Conservation (phyloP, 1,284 basidiomycete species). For the Schizophyllum commune region DNA sequence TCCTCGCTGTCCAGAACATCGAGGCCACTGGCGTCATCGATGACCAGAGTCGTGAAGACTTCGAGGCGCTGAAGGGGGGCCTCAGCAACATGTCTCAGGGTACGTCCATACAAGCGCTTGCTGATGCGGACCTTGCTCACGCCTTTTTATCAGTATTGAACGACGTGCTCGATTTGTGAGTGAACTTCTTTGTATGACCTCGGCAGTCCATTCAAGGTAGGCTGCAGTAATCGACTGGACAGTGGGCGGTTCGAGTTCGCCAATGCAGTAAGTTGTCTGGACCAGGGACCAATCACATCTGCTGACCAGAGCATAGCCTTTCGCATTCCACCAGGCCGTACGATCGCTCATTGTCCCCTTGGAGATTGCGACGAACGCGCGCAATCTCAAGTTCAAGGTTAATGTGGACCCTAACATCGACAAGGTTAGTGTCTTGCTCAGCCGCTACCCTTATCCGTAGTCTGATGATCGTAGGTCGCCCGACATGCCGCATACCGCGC, state of each 20-base stretch:
- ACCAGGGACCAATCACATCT: no score
- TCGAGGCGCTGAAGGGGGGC: slow-evolving; percentile 78
- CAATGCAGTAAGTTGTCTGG: slow-evolving; percentile 33
- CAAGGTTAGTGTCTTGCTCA: no score
- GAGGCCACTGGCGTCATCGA: slow-evolving; percentile 61
- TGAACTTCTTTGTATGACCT: slow-evolving; percentile 4
- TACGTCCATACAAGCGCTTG: slow-evolving; percentile 13
- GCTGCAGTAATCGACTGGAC: slow-evolving; percentile 60
- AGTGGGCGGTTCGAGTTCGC: slow-evolving; percentile 72
- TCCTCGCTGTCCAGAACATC: slow-evolving; percentile 87
- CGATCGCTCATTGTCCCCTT: slow-evolving; percentile 74
- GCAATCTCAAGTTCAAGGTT: slow-evolving; percentile 60
- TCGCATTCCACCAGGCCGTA: slow-evolving; percentile 80
- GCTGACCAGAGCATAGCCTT: slow-evolving; percentile 39
- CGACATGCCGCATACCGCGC: slow-evolving; percentile 50
- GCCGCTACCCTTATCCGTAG: slow-evolving; percentile 18
- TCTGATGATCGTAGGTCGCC: slow-evolving; percentile 32
- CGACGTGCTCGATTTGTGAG: slow-evolving; percentile 80
- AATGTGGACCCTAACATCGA: slow-evolving; percentile 74
- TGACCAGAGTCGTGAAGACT: slow-evolving; percentile 41
- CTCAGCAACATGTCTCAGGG: slow-evolving; percentile 89
- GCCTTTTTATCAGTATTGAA: slow-evolving; percentile 67
- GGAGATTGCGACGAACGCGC: slow-evolving; percentile 65
- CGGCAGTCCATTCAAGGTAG: slow-evolving; percentile 1
- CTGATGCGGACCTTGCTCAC: slow-evolving; percentile 30